Conservation (phyloP, 2,329 filamentous ascomycete species). For the Triangularia verruculosa region DNA sequence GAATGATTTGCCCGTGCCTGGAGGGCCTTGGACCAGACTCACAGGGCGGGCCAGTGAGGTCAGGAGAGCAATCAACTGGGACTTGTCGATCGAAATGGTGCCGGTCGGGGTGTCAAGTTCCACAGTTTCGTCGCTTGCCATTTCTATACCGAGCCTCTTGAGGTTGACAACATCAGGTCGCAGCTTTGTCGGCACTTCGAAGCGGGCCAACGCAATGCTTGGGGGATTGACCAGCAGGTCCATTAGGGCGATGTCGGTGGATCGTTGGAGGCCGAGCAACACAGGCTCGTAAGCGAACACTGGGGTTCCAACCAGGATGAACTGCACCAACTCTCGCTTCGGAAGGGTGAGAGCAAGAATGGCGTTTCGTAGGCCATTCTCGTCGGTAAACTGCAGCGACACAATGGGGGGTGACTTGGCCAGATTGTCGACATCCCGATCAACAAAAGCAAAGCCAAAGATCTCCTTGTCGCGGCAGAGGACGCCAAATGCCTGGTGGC, state of each 20-base stretch:
- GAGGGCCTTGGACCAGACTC: constrained; percentile 68
- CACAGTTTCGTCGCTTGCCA: neutral
- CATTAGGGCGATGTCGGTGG: constrained; percentile 54
- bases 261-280: constrained; percentile 55
- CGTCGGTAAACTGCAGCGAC: constrained; percentile 50
- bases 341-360: constrained; percentile 40
- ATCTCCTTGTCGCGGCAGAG: constrained; percentile 51
- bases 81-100: constrained; percentile 30
- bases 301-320: constrained; percentile 61
- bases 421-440: constrained; percentile 50
- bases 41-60: constrained; percentile 51
- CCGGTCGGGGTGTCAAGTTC: neutral
- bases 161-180: neutral
- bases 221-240: constrained; percentile 45
- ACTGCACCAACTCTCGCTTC: constrained; percentile 36
- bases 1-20: constrained; percentile 74
- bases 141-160: neutral
- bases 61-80: constrained; percentile 57
- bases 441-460: constrained; percentile 58
- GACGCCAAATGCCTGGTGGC: constrained; percentile 60
- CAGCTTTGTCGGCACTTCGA: constrained; percentile 11
- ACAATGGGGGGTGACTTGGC: constrained; percentile 43
- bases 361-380: constrained; percentile 43
- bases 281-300: constrained; percentile 70
- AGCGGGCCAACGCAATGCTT: neutral